Conservation (phyloP, 129 eudicot genomes). For the Logfia minima region DNA sequence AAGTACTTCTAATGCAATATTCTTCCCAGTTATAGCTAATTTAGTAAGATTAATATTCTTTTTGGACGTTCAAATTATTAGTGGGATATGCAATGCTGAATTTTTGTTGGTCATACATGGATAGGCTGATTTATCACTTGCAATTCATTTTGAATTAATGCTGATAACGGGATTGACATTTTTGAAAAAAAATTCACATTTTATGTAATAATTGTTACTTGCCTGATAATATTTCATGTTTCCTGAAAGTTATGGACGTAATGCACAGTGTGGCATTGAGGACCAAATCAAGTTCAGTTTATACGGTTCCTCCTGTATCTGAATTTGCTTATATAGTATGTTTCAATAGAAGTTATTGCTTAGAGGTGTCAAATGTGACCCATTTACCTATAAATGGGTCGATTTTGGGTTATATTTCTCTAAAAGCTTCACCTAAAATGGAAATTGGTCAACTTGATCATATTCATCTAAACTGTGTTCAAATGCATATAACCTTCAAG, state of each 20-base stretch:
- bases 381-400: neutral
- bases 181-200: neutral
- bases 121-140: neutral
- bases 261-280: constrained; percentile 96
- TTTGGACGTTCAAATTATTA: too few relatives aligned
- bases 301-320: constrained; percentile 43
- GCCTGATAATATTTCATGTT: constrained; percentile 39
- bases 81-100: too few relatives aligned
- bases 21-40: too few relatives aligned
- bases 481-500: neutral
- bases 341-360: neutral
- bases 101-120: too few relatives aligned
- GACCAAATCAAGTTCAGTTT: constrained; percentile 63
- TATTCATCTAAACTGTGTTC: neutral
- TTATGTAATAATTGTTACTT: neutral
- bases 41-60: too few relatives aligned
- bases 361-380: constrained; percentile 7
- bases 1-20: too few relatives aligned
- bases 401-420: neutral
- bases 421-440: neutral
- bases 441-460: neutral
- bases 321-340: constrained; percentile 54
- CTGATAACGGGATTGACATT: neutral
- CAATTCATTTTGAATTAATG: neutral
- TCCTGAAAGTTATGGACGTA: constrained; percentile 88